A percentile compares a stretch with the other conserved stretches of the same genome.
Evolutionary conservation across 139 green algal genomes (phyloP).

Genomic region (Chlamydomonas eustigma): DNA sequence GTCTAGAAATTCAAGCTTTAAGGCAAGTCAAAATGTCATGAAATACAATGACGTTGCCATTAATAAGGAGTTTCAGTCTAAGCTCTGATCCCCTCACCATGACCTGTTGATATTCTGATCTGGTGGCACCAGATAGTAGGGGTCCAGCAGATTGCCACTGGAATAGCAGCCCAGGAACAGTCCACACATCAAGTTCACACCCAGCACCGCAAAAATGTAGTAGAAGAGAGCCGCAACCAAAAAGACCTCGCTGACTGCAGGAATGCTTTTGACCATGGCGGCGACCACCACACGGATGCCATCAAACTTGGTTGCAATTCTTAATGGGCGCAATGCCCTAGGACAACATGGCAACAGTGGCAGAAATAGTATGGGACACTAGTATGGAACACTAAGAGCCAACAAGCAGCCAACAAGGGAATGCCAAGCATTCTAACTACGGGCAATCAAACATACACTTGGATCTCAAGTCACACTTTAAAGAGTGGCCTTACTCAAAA

Average conservation of each 20-base stretch:
- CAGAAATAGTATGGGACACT: not conserved
- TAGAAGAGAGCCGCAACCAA: slow-evolving; percentile 67
- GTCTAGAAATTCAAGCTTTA: not conserved
- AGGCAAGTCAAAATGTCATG: not conserved
- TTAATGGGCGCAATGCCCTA: slow-evolving; percentile 51
- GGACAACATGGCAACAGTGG: not conserved
- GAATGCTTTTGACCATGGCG: slow-evolving; percentile 52
- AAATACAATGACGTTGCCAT: no score
- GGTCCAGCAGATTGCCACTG: slow-evolving; percentile 28
- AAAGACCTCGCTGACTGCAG: slow-evolving; percentile 55
- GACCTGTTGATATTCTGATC: not conserved
- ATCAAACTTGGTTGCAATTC: slow-evolving; percentile 34
- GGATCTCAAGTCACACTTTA: not conserved
- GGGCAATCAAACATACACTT: not conserved
- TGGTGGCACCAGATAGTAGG: slow-evolving; percentile 12
- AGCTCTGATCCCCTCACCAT: not conserved
- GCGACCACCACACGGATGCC: slow-evolving; percentile 52
- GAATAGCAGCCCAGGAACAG: slow-evolving; percentile 29
- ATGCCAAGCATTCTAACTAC: not conserved
- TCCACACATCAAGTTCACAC: slow-evolving; percentile 50
- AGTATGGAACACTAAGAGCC: not conserved
- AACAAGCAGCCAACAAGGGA: not conserved
- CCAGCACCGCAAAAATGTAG: slow-evolving; percentile 71
- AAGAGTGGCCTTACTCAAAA: not conserved
- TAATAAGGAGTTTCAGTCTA: not conserved